Conservation (phyloP, 306 rosid species). For the Trifolium pratense region DNA sequence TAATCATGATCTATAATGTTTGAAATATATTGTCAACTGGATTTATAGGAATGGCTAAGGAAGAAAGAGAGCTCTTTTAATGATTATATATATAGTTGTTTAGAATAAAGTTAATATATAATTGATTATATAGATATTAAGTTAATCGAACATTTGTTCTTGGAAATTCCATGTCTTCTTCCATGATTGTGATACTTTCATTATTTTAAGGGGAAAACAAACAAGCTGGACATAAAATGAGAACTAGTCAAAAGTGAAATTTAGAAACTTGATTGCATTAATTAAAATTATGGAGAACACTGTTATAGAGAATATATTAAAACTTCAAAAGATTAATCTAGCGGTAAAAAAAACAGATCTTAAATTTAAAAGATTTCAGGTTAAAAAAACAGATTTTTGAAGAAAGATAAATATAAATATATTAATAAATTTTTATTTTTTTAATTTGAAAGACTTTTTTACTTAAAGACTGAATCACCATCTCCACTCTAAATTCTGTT, state of each 20-base stretch:
- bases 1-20: slow-evolving; percentile 16
- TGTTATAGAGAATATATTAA: too few species aligned
- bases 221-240: neutral
- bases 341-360: too few species aligned
- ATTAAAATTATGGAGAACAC: neutral
- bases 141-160: slow-evolving; percentile 20
- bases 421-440: too few species aligned
- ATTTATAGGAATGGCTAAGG: slow-evolving; percentile 2
- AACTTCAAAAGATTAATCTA: too few species aligned
- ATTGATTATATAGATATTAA: neutral
- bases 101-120: neutral
- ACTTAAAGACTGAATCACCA: too few species aligned
- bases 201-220: slow-evolving; percentile 15
- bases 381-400: too few species aligned
- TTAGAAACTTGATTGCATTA: neutral
- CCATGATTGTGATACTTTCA: slow-evolving; percentile 16
- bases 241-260: slow-evolving; percentile 32
- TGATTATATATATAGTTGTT: slow-evolving; percentile 6
- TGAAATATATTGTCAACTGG: neutral
- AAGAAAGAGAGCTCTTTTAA: neutral
- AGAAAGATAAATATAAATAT: too few species aligned
- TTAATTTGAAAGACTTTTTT: too few species aligned
- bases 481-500: too few species aligned
- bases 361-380: too few species aligned
- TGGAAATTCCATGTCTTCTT: slow-evolving; percentile 35